Conservation (phyloP, 2,329 filamentous ascomycete species). For the Ophiocordyceps polyrhachis-furcata region DNA sequence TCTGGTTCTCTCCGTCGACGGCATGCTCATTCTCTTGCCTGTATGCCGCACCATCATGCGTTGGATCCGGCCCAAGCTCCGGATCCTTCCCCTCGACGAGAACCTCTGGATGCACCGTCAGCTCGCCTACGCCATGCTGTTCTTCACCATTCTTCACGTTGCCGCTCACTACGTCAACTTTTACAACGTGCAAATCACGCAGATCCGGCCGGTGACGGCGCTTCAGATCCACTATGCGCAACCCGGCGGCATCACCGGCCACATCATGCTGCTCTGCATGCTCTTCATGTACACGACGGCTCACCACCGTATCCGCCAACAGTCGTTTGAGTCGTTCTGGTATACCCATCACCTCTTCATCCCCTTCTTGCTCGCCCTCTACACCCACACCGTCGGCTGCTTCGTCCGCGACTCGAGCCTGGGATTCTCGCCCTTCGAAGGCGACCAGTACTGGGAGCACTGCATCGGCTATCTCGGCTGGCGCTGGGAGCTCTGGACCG, state of each 20-base stretch:
- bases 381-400: conserved; percentile 89
- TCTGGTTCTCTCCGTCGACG: conserved; percentile 67
- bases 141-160: conserved; percentile 67
- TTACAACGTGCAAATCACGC: conserved; percentile 77
- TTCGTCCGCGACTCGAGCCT: conserved; percentile 72
- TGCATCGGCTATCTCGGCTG: conserved; percentile 92
- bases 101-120: conserved; percentile 95
- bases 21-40: conserved; percentile 72
- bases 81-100: conserved; percentile 85
- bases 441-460: conserved; percentile 67
- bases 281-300: conserved; percentile 93
- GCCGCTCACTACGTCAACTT: conserved; percentile 91
- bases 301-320: conserved; percentile 82
- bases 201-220: conserved; percentile 64
- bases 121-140: conserved; percentile 69
- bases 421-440: conserved; percentile 69
- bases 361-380: conserved; percentile 81
- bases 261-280: conserved; percentile 99
- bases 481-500: conserved; percentile 87
- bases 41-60: conserved; percentile 87
- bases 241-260: conserved; percentile 81
- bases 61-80: conserved; percentile 68
- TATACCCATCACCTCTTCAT: conserved; percentile 99
- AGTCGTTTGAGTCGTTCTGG: conserved; percentile 98
- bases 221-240: conserved; percentile 83